phyloP scores from a whole-genome alignment of 148 eudicot species.

The Bassia scoparia region DNA sequence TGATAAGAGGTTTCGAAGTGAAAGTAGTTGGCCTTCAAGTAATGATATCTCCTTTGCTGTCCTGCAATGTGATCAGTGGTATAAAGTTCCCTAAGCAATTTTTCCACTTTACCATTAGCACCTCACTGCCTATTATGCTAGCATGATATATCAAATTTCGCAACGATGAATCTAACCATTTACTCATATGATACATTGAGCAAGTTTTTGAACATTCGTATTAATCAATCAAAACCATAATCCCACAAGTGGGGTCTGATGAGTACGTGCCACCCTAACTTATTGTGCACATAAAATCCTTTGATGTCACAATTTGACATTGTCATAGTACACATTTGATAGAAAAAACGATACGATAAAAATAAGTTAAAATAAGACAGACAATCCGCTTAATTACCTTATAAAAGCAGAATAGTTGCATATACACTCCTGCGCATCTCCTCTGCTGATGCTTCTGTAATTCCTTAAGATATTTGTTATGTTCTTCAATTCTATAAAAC shows the following conservation, averaged over 20 bases:
- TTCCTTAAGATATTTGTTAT: constrained; percentile 60
- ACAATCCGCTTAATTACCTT: constrained; percentile 51
- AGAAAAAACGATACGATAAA: background rate
- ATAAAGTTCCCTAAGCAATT: background rate
- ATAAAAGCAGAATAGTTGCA: constrained; percentile 91
- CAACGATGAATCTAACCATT: background rate
- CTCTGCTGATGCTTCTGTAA: constrained; percentile 92
- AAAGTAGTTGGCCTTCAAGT: constrained; percentile 81
- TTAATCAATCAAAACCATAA: too few species aligned
- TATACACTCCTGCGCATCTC: constrained; percentile 99
- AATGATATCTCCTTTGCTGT: constrained; percentile 90
- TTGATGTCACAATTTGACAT: too few species aligned
- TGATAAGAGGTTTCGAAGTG: constrained; percentile 66
- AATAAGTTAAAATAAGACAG: background rate
- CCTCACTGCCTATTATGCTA: background rate
- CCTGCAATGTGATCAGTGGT: constrained; percentile 36
- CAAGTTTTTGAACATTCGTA: background rate
- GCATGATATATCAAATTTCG: background rate
- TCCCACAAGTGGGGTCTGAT: too few species aligned
- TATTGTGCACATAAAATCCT: background rate
- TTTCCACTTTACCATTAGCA: too few species aligned
- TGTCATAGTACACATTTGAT: too few species aligned
- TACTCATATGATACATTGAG: background rate
- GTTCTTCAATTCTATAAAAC: constrained; percentile 55
- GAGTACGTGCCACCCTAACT: background rate